Evolutionary conservation across 106 monocot genomes (phyloP).

Genomic region (Dendrobium nobile): DNA sequence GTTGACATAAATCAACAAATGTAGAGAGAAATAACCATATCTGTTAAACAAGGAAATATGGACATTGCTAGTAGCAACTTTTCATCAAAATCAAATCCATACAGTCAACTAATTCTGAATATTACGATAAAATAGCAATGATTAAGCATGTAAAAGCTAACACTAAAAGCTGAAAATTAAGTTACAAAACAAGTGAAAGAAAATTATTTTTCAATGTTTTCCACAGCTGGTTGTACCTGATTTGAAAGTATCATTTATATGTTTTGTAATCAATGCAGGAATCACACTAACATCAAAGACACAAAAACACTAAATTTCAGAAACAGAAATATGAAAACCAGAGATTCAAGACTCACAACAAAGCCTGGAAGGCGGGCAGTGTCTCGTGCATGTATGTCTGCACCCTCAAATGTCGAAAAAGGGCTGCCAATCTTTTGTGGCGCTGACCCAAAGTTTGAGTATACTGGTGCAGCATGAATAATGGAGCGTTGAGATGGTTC

Average conservation of each 20-base stretch:
- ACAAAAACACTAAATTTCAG: not conserved
- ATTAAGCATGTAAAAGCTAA: no score
- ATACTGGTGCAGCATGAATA: conserved; percentile 42
- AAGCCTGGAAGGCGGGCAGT: conserved; percentile 38
- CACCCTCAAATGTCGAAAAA: conserved; percentile 35
- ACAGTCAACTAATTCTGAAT: no score
- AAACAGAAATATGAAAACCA: not conserved
- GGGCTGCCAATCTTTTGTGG: conserved; percentile 53
- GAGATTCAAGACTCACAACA: conserved; percentile 40
- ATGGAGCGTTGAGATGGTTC: conserved; percentile 32
- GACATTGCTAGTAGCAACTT: not conserved
- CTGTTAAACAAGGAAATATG: not conserved
- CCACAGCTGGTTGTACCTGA: not conserved
- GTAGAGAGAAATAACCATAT: not conserved
- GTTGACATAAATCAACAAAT: not conserved
- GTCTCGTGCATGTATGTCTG: conserved; percentile 49
- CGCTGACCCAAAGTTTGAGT: conserved; percentile 48
- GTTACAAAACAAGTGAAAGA: not conserved
- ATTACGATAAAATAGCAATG: no score
- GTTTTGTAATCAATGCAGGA: not conserved
- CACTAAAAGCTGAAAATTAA: not conserved
- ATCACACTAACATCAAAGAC: not conserved
- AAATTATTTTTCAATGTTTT: not conserved
- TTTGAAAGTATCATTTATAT: not conserved
- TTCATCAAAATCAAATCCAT: no score